Percentiles rank a stretch among this genome's conserved stretches.
These are phyloP conservation scores for Microcos paniculata DNA, from an alignment of 345 rosid species.

Conservation along the genomic window DNA sequence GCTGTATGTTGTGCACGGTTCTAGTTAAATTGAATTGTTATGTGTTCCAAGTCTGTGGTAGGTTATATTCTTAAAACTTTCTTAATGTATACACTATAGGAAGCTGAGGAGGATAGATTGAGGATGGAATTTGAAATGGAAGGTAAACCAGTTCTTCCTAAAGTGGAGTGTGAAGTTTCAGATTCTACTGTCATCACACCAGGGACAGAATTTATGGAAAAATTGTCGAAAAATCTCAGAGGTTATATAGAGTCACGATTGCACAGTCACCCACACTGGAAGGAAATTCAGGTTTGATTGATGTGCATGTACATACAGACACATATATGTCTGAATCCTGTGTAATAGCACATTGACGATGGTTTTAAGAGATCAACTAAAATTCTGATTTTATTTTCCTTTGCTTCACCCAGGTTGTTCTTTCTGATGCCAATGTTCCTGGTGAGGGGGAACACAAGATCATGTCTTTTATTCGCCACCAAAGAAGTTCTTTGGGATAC, in stretches of 20 bases:
- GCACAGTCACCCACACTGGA: slow-evolving; percentile 24
- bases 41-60: background rate
- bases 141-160: slow-evolving; percentile 27
- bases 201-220: slow-evolving; percentile 27
- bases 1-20: slow-evolving; percentile 14
- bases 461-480: slow-evolving; percentile 26
- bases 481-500: slow-evolving; percentile 16
- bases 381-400: background rate
- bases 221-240: slow-evolving; percentile 21
- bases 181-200: slow-evolving; percentile 30
- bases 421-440: slow-evolving; percentile 37
- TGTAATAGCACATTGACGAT: background rate
- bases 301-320: background rate
- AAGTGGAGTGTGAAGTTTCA: slow-evolving; percentile 4
- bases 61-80: background rate
- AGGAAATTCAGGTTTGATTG: slow-evolving; percentile 22
- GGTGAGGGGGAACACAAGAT: slow-evolving; percentile 41
- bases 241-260: slow-evolving; percentile 9
- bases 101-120: slow-evolving; percentile 17
- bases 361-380: background rate
- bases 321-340: no score
- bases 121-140: slow-evolving; percentile 24
- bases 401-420: slow-evolving; percentile 22
- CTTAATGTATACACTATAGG: slow-evolving; percentile 7
- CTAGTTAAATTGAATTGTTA: background rate